Evolutionary conservation across 257 asterid genomes (phyloP).

Genomic region (Thymus quinquecostatus): DNA sequence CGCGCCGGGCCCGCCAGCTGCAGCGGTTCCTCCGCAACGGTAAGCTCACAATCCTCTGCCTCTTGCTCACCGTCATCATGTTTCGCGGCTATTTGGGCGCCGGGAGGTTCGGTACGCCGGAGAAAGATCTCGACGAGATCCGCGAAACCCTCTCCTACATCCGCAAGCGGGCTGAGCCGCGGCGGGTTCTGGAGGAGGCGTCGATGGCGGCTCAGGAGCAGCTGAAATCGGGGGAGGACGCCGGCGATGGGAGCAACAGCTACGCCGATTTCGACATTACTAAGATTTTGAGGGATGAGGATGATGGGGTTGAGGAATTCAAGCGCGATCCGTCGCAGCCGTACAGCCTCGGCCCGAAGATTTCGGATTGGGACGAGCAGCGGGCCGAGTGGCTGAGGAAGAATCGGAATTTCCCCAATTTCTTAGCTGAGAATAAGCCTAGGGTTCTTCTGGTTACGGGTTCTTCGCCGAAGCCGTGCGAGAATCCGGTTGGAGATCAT

Average conservation of each 20-base stretch:
- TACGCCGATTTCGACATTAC: slow-evolving; percentile 42
- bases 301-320: slow-evolving; percentile 36
- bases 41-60: slow-evolving; percentile 52
- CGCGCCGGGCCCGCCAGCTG: slow-evolving; percentile 46
- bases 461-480: slow-evolving; percentile 56
- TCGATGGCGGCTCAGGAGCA: slow-evolving; percentile 23
- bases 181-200: slow-evolving; percentile 47
- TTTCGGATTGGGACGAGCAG: slow-evolving; percentile 57
- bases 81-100: slow-evolving; percentile 54
- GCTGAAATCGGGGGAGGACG: slow-evolving; percentile 12
- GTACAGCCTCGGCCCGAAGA: slow-evolving; percentile 52
- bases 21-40: slow-evolving; percentile 45
- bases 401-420: slow-evolving; percentile 47
- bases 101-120: slow-evolving; percentile 62
- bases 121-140: slow-evolving; percentile 57
- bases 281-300: slow-evolving; percentile 47
- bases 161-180: slow-evolving; percentile 55
- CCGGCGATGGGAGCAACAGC: slow-evolving; percentile 10
- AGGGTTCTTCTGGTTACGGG: slow-evolving; percentile 57
- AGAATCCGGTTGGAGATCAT: slow-evolving; percentile 61
- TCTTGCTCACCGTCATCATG: slow-evolving; percentile 49
- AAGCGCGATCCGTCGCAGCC: slow-evolving; percentile 44
- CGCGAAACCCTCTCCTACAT: slow-evolving; percentile 49
- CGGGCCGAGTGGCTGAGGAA: slow-evolving; percentile 45
- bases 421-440: slow-evolving; percentile 42